A percentile compares a stretch with the other conserved stretches of the same genome.
phyloP scores from a whole-genome alignment of 164 flowering plant species.

The Echeveria elegans region DNA sequence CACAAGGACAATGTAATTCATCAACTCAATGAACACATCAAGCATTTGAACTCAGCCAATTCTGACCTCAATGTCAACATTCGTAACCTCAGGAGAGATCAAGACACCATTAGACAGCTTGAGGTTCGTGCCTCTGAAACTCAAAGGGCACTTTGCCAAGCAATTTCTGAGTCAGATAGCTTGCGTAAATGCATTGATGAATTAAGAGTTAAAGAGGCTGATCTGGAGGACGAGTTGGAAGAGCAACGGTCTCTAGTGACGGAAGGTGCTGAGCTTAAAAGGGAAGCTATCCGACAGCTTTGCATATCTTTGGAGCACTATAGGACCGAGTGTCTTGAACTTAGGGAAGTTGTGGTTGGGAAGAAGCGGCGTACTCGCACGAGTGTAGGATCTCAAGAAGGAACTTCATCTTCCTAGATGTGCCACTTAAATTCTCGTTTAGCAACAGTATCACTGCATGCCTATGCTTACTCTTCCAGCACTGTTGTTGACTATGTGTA shows the following conservation, averaged over 20 bases:
- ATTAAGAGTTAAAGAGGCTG: background rate
- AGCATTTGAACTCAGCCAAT: background rate
- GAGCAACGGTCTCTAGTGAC: background rate
- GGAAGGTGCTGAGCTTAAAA: no score
- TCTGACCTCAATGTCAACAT: background rate
- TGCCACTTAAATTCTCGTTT: no score
- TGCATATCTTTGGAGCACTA: no score
- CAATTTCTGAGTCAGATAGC: background rate
- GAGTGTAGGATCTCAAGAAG: no score
- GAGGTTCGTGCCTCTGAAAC: no score
- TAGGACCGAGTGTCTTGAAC: background rate
- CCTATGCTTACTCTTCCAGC: no score
- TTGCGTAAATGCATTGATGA: background rate
- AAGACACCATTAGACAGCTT: no score
- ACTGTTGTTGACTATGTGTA: no score
- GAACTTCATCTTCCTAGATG: no score
- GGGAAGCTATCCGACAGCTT: no score
- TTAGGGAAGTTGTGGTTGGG: background rate
- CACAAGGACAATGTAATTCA: background rate
- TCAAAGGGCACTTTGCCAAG: no score
- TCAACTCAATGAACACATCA: background rate
- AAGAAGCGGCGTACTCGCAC: background rate
- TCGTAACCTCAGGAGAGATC: background rate
- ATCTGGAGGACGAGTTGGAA: background rate
- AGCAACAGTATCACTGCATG: no score